Evolutionary conservation across 2,329 filamentous ascomycete species (phyloP).

Genomic region (Zymoseptoria brevis): DNA sequence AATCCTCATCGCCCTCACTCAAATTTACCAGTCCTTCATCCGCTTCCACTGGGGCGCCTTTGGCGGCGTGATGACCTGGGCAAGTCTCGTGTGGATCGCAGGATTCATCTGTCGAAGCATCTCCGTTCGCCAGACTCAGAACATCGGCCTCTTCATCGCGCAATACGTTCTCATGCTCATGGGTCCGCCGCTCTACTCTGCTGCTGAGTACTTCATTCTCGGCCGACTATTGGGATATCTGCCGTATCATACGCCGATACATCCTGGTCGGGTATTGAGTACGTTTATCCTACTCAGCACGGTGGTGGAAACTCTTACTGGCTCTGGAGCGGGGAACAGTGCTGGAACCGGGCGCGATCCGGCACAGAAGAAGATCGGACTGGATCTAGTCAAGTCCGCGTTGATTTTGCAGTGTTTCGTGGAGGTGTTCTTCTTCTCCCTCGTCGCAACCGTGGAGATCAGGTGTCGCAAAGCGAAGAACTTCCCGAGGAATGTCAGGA

Average conservation of each 20-base stretch:
- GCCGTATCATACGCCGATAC: conserved; percentile 51
- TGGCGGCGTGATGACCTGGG: conserved; percentile 21
- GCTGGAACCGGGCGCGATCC: conserved; percentile 34
- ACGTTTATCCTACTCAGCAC: conserved; percentile 48
- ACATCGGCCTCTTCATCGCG: conserved; percentile 34
- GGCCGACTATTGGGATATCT: conserved; percentile 54
- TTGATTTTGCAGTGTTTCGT: conserved; percentile 45
- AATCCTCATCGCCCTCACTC: conserved; percentile 38
- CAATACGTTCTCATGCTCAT: conserved; percentile 35
- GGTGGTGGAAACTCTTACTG: conserved; percentile 45
- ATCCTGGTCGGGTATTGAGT: conserved; percentile 52
- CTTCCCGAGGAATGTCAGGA: conserved; percentile 37
- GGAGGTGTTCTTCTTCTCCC: conserved; percentile 42
- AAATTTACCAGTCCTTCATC: conserved; percentile 47
- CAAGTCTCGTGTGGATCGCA: conserved; percentile 28
- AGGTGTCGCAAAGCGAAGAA: conserved; percentile 31
- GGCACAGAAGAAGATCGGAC: conserved; percentile 35
- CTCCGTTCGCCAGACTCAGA: conserved; percentile 45
- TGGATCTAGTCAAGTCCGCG: conserved; percentile 42
- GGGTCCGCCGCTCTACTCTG: conserved; percentile 49
- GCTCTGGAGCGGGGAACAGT: conserved; percentile 42
- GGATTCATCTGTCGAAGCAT: conserved; percentile 50
- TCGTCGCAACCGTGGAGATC: conserved; percentile 40
- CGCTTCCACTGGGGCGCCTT: conserved; percentile 21
- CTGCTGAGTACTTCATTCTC: conserved; percentile 56